A percentile compares a stretch with the other conserved stretches of the same genome.
Evolutionary conservation across 176 grass and related monocot genomes (phyloP).

Genomic region (Pontederia paniculata): DNA sequence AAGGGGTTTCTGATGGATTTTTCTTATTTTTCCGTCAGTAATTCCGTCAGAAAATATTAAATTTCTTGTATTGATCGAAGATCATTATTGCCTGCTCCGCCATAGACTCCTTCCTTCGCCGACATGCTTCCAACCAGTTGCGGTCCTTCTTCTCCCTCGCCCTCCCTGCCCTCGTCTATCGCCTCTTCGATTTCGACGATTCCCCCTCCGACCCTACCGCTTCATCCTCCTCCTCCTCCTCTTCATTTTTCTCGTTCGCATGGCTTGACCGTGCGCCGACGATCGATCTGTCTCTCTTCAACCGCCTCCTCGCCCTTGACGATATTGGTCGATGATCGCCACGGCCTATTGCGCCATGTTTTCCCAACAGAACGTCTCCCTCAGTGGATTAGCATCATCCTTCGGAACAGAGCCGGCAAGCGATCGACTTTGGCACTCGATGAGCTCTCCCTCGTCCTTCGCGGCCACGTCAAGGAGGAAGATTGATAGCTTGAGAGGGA

Average conservation of each 20-base stretch:
- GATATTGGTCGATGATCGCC: conserved; percentile 49
- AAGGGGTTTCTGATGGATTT: no score
- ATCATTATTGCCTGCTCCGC: no score
- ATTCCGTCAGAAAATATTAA: no score
- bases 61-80: no score
- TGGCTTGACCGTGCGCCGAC: conserved; percentile 52
- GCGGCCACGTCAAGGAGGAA: conserved; percentile 35
- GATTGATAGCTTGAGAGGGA: no score
- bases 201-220: conserved; percentile 23
- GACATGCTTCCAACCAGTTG: no score
- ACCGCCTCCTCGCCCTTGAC: conserved; percentile 36
- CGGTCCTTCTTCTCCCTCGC: no score
- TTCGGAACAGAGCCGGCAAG: conserved; percentile 9
- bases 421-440: background rate
- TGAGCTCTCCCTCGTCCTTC: conserved; percentile 44
- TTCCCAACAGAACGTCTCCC: conserved; percentile 83
- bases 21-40: no score
- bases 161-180: no score
- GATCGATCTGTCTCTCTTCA: conserved; percentile 28
- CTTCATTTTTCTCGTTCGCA: conserved; percentile 29
- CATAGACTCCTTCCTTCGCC: no score
- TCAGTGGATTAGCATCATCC: conserved; percentile 48
- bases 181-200: no score
- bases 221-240: conserved; percentile 30
- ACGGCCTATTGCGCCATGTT: conserved; percentile 46